phyloP scores from a whole-genome alignment of 805 yeast species.

The Ogataea wickerhamii region DNA sequence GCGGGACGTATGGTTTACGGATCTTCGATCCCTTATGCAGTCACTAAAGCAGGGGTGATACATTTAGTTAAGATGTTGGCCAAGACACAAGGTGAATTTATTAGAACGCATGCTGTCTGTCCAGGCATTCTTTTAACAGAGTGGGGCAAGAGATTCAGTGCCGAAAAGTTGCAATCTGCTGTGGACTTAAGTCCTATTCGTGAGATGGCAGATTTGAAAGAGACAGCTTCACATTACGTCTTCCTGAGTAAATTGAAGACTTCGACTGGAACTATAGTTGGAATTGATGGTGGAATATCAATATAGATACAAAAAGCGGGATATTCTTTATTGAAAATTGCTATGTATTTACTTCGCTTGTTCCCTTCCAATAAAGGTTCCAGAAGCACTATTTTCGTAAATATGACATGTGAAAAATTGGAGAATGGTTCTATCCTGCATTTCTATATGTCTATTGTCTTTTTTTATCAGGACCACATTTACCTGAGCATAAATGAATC shows the following conservation, averaged over 20 bases:
- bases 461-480: too few species aligned
- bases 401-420: too few species aligned
- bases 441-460: too few species aligned
- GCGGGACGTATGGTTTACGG: slow-evolving; percentile 10
- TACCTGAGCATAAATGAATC: slow-evolving; percentile 2
- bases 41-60: slow-evolving; percentile 7
- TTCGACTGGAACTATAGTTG: slow-evolving; percentile 9
- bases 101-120: slow-evolving; percentile 8
- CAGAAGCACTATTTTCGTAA: too few species aligned
- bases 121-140: slow-evolving; percentile 10
- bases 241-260: slow-evolving; percentile 8
- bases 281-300: slow-evolving; percentile 8
- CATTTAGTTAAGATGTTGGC: slow-evolving; percentile 7
- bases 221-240: slow-evolving; percentile 7
- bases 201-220: slow-evolving; percentile 6
- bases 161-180: slow-evolving; percentile 6
- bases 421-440: too few species aligned
- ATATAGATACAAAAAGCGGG: not conserved
- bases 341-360: too few species aligned
- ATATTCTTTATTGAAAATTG: too few species aligned
- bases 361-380: too few species aligned
- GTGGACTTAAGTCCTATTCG: slow-evolving; percentile 8
- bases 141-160: slow-evolving; percentile 10
- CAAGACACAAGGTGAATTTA: slow-evolving; percentile 5
- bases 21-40: slow-evolving; percentile 8